Evolutionary conservation across 768 basidiomycete species (phyloP).

Genomic region (Pilatotrama ljubarskyi): DNA sequence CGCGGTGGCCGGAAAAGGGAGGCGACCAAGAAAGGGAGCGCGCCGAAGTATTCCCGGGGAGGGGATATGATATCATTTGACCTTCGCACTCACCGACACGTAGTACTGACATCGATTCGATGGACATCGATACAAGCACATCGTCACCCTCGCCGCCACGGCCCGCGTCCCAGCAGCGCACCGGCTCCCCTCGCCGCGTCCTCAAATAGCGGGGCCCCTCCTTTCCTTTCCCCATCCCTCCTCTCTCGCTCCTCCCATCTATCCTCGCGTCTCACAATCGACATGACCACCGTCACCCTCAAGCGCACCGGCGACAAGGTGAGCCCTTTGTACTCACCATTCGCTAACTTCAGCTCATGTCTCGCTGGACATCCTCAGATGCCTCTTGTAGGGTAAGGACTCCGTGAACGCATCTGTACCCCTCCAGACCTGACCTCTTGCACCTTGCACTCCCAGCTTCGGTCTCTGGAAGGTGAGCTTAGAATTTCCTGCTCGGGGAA

Average conservation of each 20-base stretch:
- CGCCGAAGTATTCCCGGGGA: constrained; percentile 8
- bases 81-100: not conserved
- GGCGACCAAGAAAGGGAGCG: not conserved
- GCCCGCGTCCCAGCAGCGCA: not conserved
- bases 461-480: constrained; percentile 67
- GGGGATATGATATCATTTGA: constrained; percentile 16
- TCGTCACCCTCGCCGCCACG: not conserved
- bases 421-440: not conserved
- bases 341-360: not conserved
- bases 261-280: constrained; percentile 17
- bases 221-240: constrained; percentile 14
- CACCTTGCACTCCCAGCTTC: constrained; percentile 41
- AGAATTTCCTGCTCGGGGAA: too few relatives aligned
- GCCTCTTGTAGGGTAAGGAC: constrained; percentile 66
- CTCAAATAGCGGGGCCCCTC: constrained; percentile 14
- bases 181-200: not conserved
- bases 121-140: constrained; percentile 9
- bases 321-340: constrained; percentile 4
- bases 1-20: not conserved
- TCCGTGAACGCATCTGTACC: not conserved
- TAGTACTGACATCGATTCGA: constrained; percentile 20
- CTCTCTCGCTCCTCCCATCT: constrained; percentile 11
- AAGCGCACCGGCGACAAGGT: constrained; percentile 65
- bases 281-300: constrained; percentile 52
- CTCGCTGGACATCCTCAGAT: constrained; percentile 43